Evolutionary conservation across 2,329 filamentous ascomycete genomes (phyloP).

Genomic region (Xylaria sp.): DNA sequence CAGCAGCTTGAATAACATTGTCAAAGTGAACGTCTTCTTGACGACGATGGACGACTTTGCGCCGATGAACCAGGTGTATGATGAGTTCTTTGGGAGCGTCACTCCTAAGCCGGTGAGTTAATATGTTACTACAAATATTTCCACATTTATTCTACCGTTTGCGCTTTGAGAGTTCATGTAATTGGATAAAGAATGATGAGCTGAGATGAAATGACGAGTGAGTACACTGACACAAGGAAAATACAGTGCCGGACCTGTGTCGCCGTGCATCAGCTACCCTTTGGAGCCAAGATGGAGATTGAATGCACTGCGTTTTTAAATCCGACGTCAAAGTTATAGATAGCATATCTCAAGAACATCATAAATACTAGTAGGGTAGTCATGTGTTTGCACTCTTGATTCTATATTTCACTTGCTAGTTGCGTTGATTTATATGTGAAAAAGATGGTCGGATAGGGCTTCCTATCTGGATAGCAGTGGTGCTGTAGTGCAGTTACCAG

Average conservation of each 20-base stretch:
- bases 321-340: constrained; percentile 37
- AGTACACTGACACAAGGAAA: constrained; percentile 11
- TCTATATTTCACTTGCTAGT: background rate
- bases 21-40: constrained; percentile 76
- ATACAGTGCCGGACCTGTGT: constrained; percentile 71
- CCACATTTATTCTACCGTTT: background rate
- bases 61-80: constrained; percentile 67
- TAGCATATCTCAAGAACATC: background rate
- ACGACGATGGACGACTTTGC: constrained; percentile 73
- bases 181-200: background rate
- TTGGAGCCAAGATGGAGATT: constrained; percentile 78
- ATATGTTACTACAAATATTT: constrained; percentile 41
- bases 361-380: too few species aligned
- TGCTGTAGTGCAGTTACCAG: background rate
- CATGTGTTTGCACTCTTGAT: too few species aligned
- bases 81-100: constrained; percentile 57
- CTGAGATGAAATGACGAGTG: background rate
- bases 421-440: background rate
- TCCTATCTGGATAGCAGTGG: background rate
- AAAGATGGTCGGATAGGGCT: background rate
- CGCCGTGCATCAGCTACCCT: constrained; percentile 77
- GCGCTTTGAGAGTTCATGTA: too few species aligned
- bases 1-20: constrained; percentile 66
- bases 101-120: constrained; percentile 60
- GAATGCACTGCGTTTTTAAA: constrained; percentile 70